phyloP scores from a whole-genome alignment of 305 asterid species.

The Lippia alba region DNA sequence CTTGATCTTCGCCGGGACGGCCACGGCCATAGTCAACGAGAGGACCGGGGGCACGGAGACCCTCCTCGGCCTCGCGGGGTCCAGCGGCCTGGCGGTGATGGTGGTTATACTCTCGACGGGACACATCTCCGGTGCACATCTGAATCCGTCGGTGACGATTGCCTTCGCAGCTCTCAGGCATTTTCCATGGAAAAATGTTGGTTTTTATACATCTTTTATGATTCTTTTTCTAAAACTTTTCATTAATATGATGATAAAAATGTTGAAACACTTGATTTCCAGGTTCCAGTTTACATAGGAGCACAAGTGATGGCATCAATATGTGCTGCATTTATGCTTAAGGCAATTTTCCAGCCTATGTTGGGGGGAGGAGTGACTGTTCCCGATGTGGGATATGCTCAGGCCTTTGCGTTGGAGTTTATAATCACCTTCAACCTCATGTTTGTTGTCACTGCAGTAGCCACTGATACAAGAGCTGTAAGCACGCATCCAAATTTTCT shows the following conservation, averaged over 20 bases:
- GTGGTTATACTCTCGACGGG: conserved; percentile 84
- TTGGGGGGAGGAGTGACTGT: conserved; percentile 92
- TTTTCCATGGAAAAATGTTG: conserved; percentile 84
- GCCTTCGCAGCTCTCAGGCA: conserved; percentile 85
- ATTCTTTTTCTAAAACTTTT: not conserved
- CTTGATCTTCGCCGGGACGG: conserved; percentile 76
- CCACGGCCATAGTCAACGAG: conserved; percentile 77
- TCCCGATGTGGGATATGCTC: conserved; percentile 58
- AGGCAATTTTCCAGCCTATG: conserved; percentile 66
- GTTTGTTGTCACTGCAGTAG: conserved; percentile 94
- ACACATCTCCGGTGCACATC: conserved; percentile 93
- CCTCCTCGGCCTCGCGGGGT: conserved; percentile 66
- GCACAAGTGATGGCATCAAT: conserved; percentile 84
- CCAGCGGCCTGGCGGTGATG: conserved; percentile 83
- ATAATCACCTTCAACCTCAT: conserved; percentile 84
- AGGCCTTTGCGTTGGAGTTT: conserved; percentile 85
- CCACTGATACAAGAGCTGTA: conserved; percentile 96
- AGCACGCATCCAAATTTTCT: conserved; percentile 27
- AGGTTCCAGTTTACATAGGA: conserved; percentile 83
- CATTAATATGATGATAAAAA: not conserved
- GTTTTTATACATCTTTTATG: not conserved
- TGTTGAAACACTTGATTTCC: not conserved
- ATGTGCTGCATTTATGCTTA: conserved; percentile 66
- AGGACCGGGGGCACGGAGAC: conserved; percentile 76
- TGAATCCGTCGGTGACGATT: conserved; percentile 79